These are phyloP conservation scores for Trichoderma sp. DNA, from an alignment of 2,329 filamentous ascomycete species.

Conservation along the genomic window DNA sequence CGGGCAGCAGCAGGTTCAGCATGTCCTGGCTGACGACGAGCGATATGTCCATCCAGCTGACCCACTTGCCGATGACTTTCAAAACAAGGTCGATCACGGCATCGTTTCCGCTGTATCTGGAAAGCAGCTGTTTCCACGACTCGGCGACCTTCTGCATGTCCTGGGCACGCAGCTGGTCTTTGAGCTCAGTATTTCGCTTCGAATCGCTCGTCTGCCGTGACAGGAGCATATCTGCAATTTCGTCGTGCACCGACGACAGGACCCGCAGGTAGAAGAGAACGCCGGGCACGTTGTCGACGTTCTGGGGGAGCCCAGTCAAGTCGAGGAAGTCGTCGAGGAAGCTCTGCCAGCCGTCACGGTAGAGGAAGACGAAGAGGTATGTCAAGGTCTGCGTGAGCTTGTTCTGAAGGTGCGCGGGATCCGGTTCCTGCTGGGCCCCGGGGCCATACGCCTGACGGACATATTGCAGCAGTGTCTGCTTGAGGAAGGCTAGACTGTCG, in stretches of 20 bases:
- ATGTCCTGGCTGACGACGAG: slow-evolving; percentile 89
- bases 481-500: slow-evolving; percentile 72
- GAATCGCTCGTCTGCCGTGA: slow-evolving; percentile 75
- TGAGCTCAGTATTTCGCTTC: slow-evolving; percentile 84
- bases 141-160: slow-evolving; percentile 86
- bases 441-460: slow-evolving; percentile 73
- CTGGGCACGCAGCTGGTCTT: slow-evolving; percentile 82
- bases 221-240: slow-evolving; percentile 92
- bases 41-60: slow-evolving; percentile 97
- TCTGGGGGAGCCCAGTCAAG: slow-evolving; percentile 67
- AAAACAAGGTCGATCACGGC: slow-evolving; percentile 82
- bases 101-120: slow-evolving; percentile 73
- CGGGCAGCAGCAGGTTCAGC: slow-evolving; percentile 79
- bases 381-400: slow-evolving; percentile 96
- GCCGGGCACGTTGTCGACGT: slow-evolving; percentile 70
- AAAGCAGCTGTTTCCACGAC: slow-evolving; percentile 90
- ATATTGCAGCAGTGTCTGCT: slow-evolving; percentile 80
- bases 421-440: slow-evolving; percentile 60
- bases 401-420: slow-evolving; percentile 83
- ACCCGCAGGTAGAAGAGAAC: slow-evolving; percentile 88
- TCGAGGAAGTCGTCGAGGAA: slow-evolving; percentile 90
- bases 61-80: slow-evolving; percentile 93
- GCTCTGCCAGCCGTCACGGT: slow-evolving; percentile 80
- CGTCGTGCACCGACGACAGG: slow-evolving; percentile 88
- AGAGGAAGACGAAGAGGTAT: slow-evolving; percentile 86